Evolutionary conservation across 139 green algal genomes (phyloP), one percentile per base, ranked within the genome.

Genomic region (Pleodorina starrii): DNA sequence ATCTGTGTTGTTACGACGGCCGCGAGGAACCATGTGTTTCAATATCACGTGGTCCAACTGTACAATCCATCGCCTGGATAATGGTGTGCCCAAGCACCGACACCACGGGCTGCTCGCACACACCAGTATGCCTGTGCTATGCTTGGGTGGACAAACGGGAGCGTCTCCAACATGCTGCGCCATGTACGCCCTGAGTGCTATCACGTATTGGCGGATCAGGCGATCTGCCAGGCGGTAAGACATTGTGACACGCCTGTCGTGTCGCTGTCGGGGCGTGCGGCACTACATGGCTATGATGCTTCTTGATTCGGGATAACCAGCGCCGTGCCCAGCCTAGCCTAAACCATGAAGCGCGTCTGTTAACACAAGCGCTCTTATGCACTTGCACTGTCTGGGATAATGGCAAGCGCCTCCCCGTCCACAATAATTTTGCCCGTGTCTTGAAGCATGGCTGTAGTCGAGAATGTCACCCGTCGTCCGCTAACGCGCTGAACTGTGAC

Each of bases 401-500:
- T 14, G 9, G 89, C 89, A 63, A 92, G 71, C 1, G 90, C 90
- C 16, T 79, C 85, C 0, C 84, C 90, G 6, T 92, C 90, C 17
- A 92, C 17, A 19, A 90, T 27, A 1, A 89, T 21, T 11, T 38
- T 23, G 16, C 43, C 82, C 21, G 29, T 88, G 63, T 12, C 43
- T 32, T 35, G 29, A 44, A 71, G 32, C 11, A 88, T 63, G 9
- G 63, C 60, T 4, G 66, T 35, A 5, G 84, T 92, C 0, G 60
- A 71, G 27, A 92, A 92, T 17, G 78, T 78, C 0, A 92, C 77
- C 2, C 90, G 79, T 3, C 74, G 57, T 4, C 85, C 85, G 32
- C 51, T 86, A 9, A 78, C 42, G 0, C 35, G 44, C 1, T 23
- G 9, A 1, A 90, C 85, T 3, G 46, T 72, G 0, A 92, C 90